These are phyloP conservation scores for Saccharomyces hybrid DNA, from an alignment of 1,139 yeast genomes.

Conservation along the genomic window DNA sequence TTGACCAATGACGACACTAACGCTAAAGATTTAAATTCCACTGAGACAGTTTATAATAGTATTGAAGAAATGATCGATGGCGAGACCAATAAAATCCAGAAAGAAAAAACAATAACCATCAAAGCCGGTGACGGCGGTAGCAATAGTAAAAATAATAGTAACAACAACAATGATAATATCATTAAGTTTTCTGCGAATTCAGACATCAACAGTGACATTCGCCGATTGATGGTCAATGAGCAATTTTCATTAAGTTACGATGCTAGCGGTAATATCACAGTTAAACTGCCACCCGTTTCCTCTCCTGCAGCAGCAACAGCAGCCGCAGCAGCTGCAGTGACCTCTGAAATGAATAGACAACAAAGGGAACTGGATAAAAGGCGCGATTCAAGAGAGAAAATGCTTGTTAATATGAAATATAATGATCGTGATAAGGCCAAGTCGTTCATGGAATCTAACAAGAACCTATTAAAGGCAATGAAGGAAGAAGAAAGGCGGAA, in stretches of 20 bases:
- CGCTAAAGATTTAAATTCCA: background rate
- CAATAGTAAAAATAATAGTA: background rate
- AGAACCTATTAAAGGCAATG: constrained; percentile 26
- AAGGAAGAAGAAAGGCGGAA: constrained; percentile 29
- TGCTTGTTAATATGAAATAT: constrained; percentile 30
- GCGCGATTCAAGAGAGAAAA: constrained; percentile 28
- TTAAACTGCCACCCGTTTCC: background rate
- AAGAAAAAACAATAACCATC: background rate
- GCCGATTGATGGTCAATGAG: background rate
- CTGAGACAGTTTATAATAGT: background rate
- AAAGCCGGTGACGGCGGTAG: background rate
- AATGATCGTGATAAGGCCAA: constrained; percentile 29
- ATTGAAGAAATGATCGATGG: background rate
- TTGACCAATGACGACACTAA: background rate
- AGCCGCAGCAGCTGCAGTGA: background rate
- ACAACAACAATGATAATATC: background rate
- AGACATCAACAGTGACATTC: background rate
- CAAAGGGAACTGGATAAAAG: constrained; percentile 27
- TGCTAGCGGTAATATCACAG: constrained; percentile 2
- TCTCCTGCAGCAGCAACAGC: background rate
- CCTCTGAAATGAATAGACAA: constrained; percentile 10
- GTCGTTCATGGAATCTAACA: constrained; percentile 29
- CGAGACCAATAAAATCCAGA: background rate
- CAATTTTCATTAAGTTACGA: constrained; percentile 3
- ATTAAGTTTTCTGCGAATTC: background rate